Evolutionary conservation across 768 basidiomycete species (phyloP).

Genomic region (Phaffia australis): DNA sequence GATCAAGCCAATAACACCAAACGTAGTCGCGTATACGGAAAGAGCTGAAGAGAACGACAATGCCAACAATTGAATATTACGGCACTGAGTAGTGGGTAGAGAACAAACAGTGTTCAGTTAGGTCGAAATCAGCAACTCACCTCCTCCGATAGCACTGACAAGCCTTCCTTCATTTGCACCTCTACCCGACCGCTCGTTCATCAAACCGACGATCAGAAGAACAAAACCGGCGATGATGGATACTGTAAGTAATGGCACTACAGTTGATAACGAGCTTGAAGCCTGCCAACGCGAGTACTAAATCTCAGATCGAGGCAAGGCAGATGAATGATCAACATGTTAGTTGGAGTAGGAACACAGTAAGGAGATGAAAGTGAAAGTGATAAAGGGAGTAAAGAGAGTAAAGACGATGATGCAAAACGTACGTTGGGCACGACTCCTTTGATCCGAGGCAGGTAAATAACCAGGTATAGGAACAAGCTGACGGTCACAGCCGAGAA

Average conservation of each 20-base stretch:
- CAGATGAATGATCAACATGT: neutral
- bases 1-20: conserved; percentile 12
- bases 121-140: neutral
- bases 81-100: neutral
- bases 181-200: neutral
- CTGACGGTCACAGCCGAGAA: conserved; percentile 17
- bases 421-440: conserved; percentile 18
- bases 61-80: neutral
- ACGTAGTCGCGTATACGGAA: conserved; percentile 5
- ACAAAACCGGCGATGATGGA: conserved; percentile 14
- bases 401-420: neutral
- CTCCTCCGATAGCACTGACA: conserved; percentile 1
- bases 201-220: conserved; percentile 14
- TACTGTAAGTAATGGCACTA: conserved; percentile 17
- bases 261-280: conserved; percentile 11
- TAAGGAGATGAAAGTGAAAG: neutral
- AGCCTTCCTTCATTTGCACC: neutral
- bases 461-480: conserved; percentile 22
- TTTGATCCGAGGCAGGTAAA: conserved; percentile 18
- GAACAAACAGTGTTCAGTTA: neutral
- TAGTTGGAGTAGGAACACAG: conserved; percentile 2
- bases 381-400: neutral
- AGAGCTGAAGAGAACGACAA: neutral
- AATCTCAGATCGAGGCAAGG: neutral
- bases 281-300: conserved; percentile 19